Evolutionary conservation across 805 yeast genomes (phyloP), one percentile per base, ranked within the genome.

Genomic region (Cyberlindnera misumaiensis): DNA sequence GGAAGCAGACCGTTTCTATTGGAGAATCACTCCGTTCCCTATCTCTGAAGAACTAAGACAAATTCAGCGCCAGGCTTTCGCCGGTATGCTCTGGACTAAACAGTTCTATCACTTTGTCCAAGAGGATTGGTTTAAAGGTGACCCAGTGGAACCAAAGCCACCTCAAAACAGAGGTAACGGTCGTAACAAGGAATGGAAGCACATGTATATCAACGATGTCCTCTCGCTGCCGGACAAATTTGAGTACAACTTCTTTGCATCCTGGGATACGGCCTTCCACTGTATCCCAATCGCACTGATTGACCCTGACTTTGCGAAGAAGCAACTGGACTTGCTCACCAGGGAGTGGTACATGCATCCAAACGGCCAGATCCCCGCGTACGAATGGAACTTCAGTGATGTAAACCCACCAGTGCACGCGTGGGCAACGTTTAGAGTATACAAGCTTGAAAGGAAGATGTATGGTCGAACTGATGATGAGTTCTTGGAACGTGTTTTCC

Each of bases 341-440:
- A 73, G 96, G 55, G 97, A 88, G 62, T 88, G 96, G 96, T 88
- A 88, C 58, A 86, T 87, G 94, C 96, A 90, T 58, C 96, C 96
- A 33, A 88, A 88, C 58, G 97, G 97, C n/a, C 96, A 89, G 62
- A 77, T 87, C 47, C 96, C 97, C 0, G 96, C 96, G 11, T 88
- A 88, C 59, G 97, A 88, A 62, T 88, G 97, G 97, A 88, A 89
- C 59, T 88, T 88, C 54, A 69, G 83, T 45, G 97, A 88, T 60
- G 95, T 89, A n/a, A 88, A 88, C 58, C 97, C 97, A 1, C 97
- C 97, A 0, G 97, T 88, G 27, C 96, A 89, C 58, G 96, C 96
- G 0, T 88, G 96, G 96, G 81, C 96, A 1, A 80, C 89, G 11
- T 88, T 78, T 59, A 72, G 97, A 51, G 84, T 84, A 30, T 88